These are phyloP conservation scores for Phoma herbarum DNA, from an alignment of 2,329 filamentous ascomycete genomes.

Conservation along the genomic window DNA sequence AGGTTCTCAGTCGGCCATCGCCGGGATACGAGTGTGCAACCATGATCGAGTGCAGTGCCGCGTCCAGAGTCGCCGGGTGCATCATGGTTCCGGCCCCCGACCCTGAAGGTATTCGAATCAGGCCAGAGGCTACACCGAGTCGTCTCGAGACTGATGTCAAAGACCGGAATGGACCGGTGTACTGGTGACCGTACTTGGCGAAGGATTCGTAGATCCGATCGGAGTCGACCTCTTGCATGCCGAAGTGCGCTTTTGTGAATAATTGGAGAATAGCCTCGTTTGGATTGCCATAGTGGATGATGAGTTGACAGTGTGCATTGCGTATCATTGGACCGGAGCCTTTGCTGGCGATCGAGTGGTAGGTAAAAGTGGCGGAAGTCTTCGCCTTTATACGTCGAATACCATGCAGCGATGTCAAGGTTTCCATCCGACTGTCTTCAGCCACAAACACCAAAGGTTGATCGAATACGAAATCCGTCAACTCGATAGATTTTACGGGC, in stretches of 20 bases:
- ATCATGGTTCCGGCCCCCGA: constrained; percentile 11
- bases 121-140: constrained; percentile 5
- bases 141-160: constrained; percentile 9
- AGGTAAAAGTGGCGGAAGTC: neutral
- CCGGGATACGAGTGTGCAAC: constrained; percentile 42
- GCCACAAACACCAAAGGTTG: constrained; percentile 25
- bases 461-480: constrained; percentile 24
- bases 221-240: neutral
- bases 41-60: constrained; percentile 43
- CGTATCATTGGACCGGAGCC: constrained; percentile 1
- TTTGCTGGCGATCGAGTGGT: neutral
- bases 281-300: neutral
- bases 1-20: constrained; percentile 32
- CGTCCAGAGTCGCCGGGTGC: constrained; percentile 44
- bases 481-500: constrained; percentile 22
- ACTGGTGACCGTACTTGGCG: constrained; percentile 6
- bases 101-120: neutral
- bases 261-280: neutral
- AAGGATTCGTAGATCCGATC: constrained; percentile 3
- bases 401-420: constrained; percentile 3
- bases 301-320: constrained; percentile 5
- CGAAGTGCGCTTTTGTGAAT: neutral
- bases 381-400: neutral
- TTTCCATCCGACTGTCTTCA: constrained; percentile 7
- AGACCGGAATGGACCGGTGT: constrained; percentile 7